Conservation (phyloP, 2,329 filamentous ascomycete genomes). For the Claviceps arundinis region DNA sequence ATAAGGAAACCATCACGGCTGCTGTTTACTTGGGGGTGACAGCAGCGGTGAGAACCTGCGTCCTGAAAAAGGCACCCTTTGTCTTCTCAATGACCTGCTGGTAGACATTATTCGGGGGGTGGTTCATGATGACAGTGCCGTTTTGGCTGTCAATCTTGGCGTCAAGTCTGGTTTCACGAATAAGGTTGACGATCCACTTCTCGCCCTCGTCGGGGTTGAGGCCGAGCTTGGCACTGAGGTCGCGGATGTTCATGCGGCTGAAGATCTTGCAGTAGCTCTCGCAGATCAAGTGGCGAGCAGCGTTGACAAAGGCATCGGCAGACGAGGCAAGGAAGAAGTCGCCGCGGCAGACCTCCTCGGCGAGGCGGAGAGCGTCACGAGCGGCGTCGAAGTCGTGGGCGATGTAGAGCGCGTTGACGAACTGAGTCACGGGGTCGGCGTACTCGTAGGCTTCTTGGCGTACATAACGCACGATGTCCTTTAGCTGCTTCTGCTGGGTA, state of each 20-base stretch:
- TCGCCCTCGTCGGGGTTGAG: conserved; percentile 90
- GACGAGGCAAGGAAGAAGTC: conserved; percentile 91
- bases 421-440: conserved; percentile 87
- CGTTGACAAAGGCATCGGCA: conserved; percentile 82
- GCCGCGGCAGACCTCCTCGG: conserved; percentile 78
- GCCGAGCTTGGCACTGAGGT: conserved; percentile 81
- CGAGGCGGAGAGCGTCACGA: conserved; percentile 69
- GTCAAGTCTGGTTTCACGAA: conserved; percentile 91
- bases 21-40: conserved; percentile 34
- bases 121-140: conserved; percentile 98
- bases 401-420: conserved; percentile 90
- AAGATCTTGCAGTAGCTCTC: conserved; percentile 99
- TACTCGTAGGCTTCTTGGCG: conserved; percentile 98
- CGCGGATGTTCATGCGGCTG: conserved; percentile 95
- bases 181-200: conserved; percentile 99
- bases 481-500: conserved; percentile 93
- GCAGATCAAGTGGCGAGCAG: conserved; percentile 89
- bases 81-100: conserved; percentile 99
- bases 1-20: background rate
- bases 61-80: conserved; percentile 97
- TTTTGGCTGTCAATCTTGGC: conserved; percentile 99
- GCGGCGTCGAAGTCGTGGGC: conserved; percentile 85
- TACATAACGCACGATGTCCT: conserved; percentile 90
- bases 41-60: conserved; percentile 74
- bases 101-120: conserved; percentile 95